These are phyloP conservation scores for Vitellaria paradoxa DNA, from an alignment of 179 eudicot species.

Conservation along the genomic window DNA sequence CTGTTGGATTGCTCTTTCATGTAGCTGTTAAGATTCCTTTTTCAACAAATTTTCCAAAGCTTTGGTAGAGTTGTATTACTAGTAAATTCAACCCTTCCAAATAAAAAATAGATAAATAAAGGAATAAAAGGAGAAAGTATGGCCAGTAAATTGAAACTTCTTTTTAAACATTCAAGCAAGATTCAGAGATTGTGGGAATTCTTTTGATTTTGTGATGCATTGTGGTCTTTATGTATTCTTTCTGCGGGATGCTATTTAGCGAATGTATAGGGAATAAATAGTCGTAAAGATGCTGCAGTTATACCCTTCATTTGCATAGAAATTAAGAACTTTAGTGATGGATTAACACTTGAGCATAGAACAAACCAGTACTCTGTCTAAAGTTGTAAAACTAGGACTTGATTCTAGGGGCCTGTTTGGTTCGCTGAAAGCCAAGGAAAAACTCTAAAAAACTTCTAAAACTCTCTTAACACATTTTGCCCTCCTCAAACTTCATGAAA, in stretches of 20 bases:
- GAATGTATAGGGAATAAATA: background rate
- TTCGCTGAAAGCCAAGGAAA: too few species aligned
- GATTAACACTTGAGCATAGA: too few species aligned
- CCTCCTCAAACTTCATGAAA: too few species aligned
- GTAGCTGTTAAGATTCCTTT: background rate
- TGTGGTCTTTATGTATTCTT: background rate
- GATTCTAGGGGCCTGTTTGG: too few species aligned
- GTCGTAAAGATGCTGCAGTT: background rate
- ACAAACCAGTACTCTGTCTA: too few species aligned
- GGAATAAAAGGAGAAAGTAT: too few species aligned
- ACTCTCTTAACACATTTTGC: too few species aligned
- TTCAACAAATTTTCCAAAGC: background rate
- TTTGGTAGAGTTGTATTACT: background rate
- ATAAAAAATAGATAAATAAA: too few species aligned
- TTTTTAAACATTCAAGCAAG: background rate
- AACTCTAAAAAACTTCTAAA: too few species aligned
- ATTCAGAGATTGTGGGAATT: background rate
- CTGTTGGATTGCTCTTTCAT: background rate
- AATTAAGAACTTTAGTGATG: too few species aligned
- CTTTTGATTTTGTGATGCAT: background rate
- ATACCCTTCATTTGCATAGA: background rate
- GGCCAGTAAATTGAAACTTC: background rate
- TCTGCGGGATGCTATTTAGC: background rate
- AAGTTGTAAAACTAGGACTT: too few species aligned
- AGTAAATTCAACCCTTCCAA: too few species aligned